Percentiles rank a stretch among this genome's conserved stretches.
Evolutionary conservation across 2,329 filamentous ascomycete species (phyloP).

Genomic region (Bisporella sp.): DNA sequence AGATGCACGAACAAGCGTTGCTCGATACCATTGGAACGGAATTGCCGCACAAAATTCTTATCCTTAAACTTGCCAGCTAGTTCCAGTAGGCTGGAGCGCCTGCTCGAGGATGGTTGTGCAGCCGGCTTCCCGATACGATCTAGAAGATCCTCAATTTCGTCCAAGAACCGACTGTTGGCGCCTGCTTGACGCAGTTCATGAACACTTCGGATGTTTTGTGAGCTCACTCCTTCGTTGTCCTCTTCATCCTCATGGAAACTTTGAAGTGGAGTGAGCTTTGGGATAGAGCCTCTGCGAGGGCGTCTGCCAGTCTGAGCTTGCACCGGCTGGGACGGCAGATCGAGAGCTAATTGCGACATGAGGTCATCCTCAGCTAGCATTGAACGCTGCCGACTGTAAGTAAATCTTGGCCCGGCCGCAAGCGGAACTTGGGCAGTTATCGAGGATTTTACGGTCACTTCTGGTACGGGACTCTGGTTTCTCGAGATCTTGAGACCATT

Average conservation of each 20-base stretch:
- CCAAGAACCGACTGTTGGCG: slow-evolving; percentile 58
- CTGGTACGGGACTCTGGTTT: slow-evolving; percentile 12
- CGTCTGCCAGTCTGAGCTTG: slow-evolving; percentile 12
- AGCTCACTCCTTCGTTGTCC: slow-evolving; percentile 17
- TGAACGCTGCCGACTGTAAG: slow-evolving; percentile 27
- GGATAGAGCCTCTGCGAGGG: slow-evolving; percentile 20
- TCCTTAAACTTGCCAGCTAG: slow-evolving; percentile 52
- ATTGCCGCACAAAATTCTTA: slow-evolving; percentile 59
- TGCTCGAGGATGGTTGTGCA: slow-evolving; percentile 37
- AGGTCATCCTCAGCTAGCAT: slow-evolving; percentile 28
- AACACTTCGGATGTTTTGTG: slow-evolving; percentile 49
- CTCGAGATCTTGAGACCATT: slow-evolving; percentile 5
- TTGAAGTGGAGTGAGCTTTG: slow-evolving; percentile 18
- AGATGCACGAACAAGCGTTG: slow-evolving; percentile 59
- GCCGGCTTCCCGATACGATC: slow-evolving; percentile 50
- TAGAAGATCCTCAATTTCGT: slow-evolving; percentile 58
- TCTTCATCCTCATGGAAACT: slow-evolving; percentile 25
- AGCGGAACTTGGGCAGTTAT: slow-evolving; percentile 18
- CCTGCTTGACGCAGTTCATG: slow-evolving; percentile 61
- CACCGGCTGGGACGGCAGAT: slow-evolving; percentile 18
- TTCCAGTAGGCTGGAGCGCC: slow-evolving; percentile 53
- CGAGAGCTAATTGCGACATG: slow-evolving; percentile 23
- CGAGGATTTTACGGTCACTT: slow-evolving; percentile 2
- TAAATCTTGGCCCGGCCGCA: slow-evolving; percentile 24
- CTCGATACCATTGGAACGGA: slow-evolving; percentile 68